Percentiles rank a stretch among this genome's conserved stretches.
Evolutionary conservation across 2,329 filamentous ascomycete genomes (phyloP).

Genomic region (Aspergillus thermomutatus): DNA sequence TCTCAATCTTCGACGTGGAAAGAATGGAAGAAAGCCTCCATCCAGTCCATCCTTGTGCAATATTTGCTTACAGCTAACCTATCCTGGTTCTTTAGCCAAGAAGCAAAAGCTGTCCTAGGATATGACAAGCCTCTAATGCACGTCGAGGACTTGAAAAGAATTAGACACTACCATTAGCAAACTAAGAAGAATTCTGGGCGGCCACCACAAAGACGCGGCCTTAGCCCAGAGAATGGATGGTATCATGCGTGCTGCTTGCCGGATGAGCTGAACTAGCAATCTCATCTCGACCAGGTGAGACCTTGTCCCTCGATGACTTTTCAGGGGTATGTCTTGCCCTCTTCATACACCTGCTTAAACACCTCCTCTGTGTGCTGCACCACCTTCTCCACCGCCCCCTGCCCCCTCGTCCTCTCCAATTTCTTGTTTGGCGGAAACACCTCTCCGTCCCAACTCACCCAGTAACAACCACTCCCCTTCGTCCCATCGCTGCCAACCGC

Average conservation of each 20-base stretch:
- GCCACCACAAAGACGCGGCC: neutral
- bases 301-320: slow-evolving; percentile 34
- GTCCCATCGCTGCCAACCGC: slow-evolving; percentile 11
- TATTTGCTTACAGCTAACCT: too few species aligned
- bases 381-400: slow-evolving; percentile 13
- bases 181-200: neutral
- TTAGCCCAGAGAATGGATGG: neutral
- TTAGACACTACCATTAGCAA: neutral
- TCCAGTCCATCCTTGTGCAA: too few species aligned
- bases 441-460: slow-evolving; percentile 12
- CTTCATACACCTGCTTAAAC: slow-evolving; percentile 11
- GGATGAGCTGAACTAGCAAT: neutral
- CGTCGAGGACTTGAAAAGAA: neutral
- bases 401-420: slow-evolving; percentile 1
- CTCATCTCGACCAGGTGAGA: too few species aligned
- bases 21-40: too few species aligned
- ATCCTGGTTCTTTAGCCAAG: too few species aligned
- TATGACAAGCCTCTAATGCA: neutral
- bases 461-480: slow-evolving; percentile 16
- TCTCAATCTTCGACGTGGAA: too few species aligned
- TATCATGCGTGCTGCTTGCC: neutral
- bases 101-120: too few species aligned
- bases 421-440: slow-evolving; percentile 7
- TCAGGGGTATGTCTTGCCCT: slow-evolving; percentile 14
- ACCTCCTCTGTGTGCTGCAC: slow-evolving; percentile 13